Percentiles rank a stretch among this genome's conserved stretches.
phyloP scores from a whole-genome alignment of 2,329 filamentous ascomycete genomes.

The Alternaria infectoria region DNA sequence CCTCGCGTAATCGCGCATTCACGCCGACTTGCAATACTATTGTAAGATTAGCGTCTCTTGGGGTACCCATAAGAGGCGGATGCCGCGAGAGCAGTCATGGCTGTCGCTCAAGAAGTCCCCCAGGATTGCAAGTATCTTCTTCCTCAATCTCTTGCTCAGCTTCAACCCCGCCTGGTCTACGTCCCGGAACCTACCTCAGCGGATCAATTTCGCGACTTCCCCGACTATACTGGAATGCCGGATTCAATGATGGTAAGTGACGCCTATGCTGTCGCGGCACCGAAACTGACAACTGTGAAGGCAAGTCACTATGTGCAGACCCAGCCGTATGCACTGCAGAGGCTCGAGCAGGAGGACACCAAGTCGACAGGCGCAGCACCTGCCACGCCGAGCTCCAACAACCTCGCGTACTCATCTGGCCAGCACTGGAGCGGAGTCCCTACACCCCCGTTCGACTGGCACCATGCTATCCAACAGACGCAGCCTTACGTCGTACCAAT shows the following conservation, averaged over 20 bases:
- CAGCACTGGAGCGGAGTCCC: conserved; percentile 3
- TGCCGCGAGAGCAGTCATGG: conserved; percentile 15
- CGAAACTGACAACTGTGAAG: conserved; percentile 10
- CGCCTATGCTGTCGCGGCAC: not conserved
- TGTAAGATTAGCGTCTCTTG: conserved; percentile 10
- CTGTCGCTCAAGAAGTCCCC: conserved; percentile 17
- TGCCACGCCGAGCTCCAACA: not conserved
- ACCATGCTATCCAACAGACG: not conserved
- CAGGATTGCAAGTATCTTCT: conserved; percentile 1
- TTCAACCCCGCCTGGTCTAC: conserved; percentile 6
- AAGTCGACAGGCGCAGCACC: not conserved
- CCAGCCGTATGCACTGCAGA: conserved; percentile 13
- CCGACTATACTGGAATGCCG: conserved; percentile 16
- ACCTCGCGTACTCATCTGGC: not conserved
- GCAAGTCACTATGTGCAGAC: conserved; percentile 13
- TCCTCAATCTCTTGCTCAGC: conserved; percentile 2
- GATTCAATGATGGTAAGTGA: conserved; percentile 24
- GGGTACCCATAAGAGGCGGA: conserved; percentile 10
- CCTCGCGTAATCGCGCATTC: conserved; percentile 7
- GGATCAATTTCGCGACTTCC: not conserved
- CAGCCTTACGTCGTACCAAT: conserved; percentile 14
- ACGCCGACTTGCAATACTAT: conserved; percentile 10
- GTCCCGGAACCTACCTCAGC: not conserved
- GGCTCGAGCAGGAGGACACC: conserved; percentile 3
- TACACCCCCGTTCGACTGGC: conserved; percentile 2